Evolutionary conservation across 2,329 filamentous ascomycete species (phyloP), one percentile per base, ranked within the genome.

Genomic region (Scedosporium aurantiacum): DNA sequence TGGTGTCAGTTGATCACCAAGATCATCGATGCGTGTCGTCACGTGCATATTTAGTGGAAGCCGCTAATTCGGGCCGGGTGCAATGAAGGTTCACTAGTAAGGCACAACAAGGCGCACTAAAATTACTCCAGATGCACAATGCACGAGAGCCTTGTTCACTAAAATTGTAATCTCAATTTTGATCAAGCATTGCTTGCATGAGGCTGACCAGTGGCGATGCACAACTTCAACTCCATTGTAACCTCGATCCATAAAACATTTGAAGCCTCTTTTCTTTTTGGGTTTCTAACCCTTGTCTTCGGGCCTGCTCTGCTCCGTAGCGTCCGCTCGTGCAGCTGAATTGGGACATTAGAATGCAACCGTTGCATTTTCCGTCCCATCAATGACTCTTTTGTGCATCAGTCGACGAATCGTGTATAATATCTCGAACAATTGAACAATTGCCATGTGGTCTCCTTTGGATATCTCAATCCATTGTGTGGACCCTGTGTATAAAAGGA

Each of bases 1-100:
- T 59, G 57, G 57, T 28, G 57, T 14, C 57, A 59, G 57, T 43
- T 59, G 57, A 59, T 59, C 23, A 10, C 21, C 40, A 43, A 28
- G 57, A 28, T 58, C 7, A 21, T 16, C 18, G 45, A 52, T 55
- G 50, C 21, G 5, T 55, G 23, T 27, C 27, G 3, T 23, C 21
- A 28, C 5, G 50, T 55, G 23, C 2, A 21, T 6, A 4, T 55
- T 28, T 12, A 16, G 21, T 47, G 16, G 5, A 47, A 47, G 18
- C 8, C 43, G 16, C 18, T 47, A 21, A 18, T 21, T 6, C 43
- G 16, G 16, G 5, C n/a, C 43, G 18, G 43, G 7, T 23, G 50
- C 50, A 27, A 54, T n/a, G n/a, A 21, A 47, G 14, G 18, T 47
- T 18, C 18, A 47, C 21, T 54, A 54, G 21, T 5, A 54, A 54